phyloP scores from a whole-genome alignment of 257 asterid species.

The Nyctanthes arbortristis region DNA sequence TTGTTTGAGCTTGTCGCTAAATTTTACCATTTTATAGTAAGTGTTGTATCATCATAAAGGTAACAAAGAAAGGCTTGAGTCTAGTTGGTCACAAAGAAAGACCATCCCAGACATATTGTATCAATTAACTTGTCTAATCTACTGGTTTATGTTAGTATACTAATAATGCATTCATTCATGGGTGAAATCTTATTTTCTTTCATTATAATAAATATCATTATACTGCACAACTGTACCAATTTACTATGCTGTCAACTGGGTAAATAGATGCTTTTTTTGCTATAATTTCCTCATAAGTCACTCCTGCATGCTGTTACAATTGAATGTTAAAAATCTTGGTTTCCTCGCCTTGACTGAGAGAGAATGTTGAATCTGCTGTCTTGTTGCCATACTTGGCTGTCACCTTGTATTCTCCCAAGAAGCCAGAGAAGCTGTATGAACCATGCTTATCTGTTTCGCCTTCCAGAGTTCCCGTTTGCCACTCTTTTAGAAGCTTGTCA shows the following conservation, averaged over 20 bases:
- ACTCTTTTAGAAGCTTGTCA: conserved; percentile 52
- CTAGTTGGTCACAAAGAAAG: neutral
- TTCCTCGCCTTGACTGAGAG: conserved; percentile 43
- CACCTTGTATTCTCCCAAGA: conserved; percentile 52
- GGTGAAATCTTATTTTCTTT: neutral
- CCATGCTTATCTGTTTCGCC: conserved; percentile 49
- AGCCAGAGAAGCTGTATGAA: conserved; percentile 45
- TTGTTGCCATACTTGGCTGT: conserved; percentile 24
- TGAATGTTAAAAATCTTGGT: conserved; percentile 43
- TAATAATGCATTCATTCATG: neutral
- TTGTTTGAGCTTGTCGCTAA: too few species aligned
- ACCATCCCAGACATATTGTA: too few species aligned
- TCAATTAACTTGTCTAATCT: neutral
- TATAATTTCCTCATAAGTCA: neutral
- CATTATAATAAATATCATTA: neutral
- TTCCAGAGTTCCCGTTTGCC: conserved; percentile 43
- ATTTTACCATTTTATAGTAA: too few species aligned
- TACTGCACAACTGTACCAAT: neutral
- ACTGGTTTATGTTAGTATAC: neutral
- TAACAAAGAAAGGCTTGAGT: too few species aligned
- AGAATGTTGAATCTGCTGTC: conserved; percentile 34
- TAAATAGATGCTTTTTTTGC: neutral
- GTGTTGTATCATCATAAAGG: too few species aligned
- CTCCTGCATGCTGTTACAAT: conserved; percentile 12
- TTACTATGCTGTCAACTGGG: neutral